Base-by-base conservation (phyloP, 306 rosid species). In the Fragaria iinumae region DNA sequence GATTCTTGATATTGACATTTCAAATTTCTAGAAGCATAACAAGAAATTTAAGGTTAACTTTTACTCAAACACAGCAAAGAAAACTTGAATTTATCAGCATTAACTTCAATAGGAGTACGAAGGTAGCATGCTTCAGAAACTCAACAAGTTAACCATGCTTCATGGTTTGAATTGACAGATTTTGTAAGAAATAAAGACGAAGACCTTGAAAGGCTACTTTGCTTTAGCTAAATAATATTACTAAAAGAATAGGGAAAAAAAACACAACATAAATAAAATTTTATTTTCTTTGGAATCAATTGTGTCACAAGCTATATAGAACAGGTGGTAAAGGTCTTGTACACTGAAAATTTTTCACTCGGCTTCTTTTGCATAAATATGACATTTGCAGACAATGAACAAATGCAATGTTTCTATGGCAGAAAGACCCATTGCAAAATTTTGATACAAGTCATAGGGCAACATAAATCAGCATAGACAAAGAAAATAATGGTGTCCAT, bases 1-100 rank as follows among this genome's bases (percentile, higher is more conserved):
- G 21, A 39, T 16, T 66, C 49, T 34, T 71, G 55, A 73, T 49
- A 65, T 21, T 32, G 23, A 53, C 69, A 8, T 78, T 78, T 20
- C 11, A 49, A 34, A 48, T 36, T 64, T 59, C 53, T 13, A 25
- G 38, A 23, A 59, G 43, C 7, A 41, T 39, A 73, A 57, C 25
- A 50, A 57, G 66, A 73, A 41, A 14, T 73, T 13, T 73, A 57
- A 53, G 44, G 44, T 39, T 39, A 39, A 39, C 44, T 39, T 39
- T 39, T 39, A 39, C 9, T 39, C 44, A 7, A 39, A 39, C 10
- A 39, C 44, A 39, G 44, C 44, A 39, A 39, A 39, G 44, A 39
- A 39, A 39, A 7, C 44, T 39, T 39, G 44, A 39, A 39, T 5
- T 39, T 39, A 39, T 39, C 44, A 39, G 9, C 44, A 39, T 39